These are phyloP conservation scores for Tagetes erecta DNA, from an alignment of 129 eudicot genomes.

Conservation along the genomic window DNA sequence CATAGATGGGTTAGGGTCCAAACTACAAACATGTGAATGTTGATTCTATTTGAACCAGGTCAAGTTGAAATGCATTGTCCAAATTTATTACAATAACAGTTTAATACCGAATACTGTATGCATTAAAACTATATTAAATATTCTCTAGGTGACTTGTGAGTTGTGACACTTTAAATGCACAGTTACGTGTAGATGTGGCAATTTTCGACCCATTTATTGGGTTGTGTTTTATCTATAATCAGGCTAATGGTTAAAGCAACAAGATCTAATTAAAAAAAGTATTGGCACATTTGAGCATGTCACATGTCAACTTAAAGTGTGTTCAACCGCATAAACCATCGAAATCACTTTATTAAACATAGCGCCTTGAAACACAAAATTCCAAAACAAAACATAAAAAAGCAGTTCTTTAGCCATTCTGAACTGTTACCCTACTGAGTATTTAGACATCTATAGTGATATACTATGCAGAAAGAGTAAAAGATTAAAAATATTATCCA, in stretches of 20 bases:
- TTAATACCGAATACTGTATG: neutral
- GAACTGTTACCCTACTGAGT: neutral
- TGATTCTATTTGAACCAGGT: neutral
- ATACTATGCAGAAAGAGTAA: constrained; percentile 14
- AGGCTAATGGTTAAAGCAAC: neutral
- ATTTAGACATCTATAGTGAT: neutral
- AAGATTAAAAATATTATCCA: constrained; percentile 10
- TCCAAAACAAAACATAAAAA: neutral
- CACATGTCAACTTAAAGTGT: neutral
- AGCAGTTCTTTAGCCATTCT: neutral
- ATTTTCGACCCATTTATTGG: constrained; percentile 2
- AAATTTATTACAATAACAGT: neutral
- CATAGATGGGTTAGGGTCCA: neutral
- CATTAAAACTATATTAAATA: neutral
- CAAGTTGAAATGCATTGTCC: neutral
- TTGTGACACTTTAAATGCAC: neutral
- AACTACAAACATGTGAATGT: neutral
- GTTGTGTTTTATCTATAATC: constrained; percentile 1
- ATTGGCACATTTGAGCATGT: neutral
- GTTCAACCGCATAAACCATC: neutral
- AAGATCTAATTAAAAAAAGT: neutral
- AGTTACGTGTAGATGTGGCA: neutral
- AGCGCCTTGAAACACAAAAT: neutral
- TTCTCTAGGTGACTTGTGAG: neutral
- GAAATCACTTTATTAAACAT: neutral